Percentiles rank a stretch among this genome's conserved stretches.
Evolutionary conservation across 1,284 basidiomycete species (phyloP).

Genomic region (Trametes polyzona): DNA sequence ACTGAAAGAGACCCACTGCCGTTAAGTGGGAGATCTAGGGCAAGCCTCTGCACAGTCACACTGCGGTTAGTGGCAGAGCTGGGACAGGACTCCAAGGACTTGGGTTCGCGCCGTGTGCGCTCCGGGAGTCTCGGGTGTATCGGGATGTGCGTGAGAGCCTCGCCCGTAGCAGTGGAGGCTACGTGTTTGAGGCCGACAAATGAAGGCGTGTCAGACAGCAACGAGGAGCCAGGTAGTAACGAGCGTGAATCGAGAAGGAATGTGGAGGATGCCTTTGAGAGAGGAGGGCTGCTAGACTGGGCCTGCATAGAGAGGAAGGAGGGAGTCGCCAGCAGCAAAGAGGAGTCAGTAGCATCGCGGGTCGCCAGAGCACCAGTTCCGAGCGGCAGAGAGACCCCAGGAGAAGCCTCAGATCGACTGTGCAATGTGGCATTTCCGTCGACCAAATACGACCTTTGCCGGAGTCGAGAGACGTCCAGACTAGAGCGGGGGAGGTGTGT

Average conservation of each 20-base stretch:
- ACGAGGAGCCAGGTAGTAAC: constrained; percentile 10
- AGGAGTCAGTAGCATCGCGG: background rate
- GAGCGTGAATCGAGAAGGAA: constrained; percentile 20
- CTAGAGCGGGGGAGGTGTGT: background rate
- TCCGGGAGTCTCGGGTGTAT: too few relatives aligned
- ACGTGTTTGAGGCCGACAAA: constrained; percentile 3
- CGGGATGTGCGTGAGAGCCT: background rate
- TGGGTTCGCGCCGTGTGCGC: background rate
- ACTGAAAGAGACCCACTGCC: constrained; percentile 19
- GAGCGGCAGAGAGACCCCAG: background rate
- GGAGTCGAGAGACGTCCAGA: background rate
- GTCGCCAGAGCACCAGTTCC: background rate
- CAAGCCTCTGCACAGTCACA: constrained; percentile 19
- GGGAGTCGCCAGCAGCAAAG: background rate
- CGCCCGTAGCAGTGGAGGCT: background rate
- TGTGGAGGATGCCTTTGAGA: constrained; percentile 11
- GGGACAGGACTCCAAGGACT: background rate
- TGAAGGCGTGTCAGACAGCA: constrained; percentile 16
- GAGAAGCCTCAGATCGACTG: background rate
- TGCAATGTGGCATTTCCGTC: background rate
- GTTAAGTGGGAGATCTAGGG: constrained; percentile 19
- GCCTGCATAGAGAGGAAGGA: background rate
- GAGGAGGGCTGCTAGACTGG: constrained; percentile 1
- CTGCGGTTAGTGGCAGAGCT: constrained; percentile 12
- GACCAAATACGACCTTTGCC: background rate